phyloP scores from a whole-genome alignment of 2,329 filamentous ascomycete species.

The Bisporella sp. region DNA sequence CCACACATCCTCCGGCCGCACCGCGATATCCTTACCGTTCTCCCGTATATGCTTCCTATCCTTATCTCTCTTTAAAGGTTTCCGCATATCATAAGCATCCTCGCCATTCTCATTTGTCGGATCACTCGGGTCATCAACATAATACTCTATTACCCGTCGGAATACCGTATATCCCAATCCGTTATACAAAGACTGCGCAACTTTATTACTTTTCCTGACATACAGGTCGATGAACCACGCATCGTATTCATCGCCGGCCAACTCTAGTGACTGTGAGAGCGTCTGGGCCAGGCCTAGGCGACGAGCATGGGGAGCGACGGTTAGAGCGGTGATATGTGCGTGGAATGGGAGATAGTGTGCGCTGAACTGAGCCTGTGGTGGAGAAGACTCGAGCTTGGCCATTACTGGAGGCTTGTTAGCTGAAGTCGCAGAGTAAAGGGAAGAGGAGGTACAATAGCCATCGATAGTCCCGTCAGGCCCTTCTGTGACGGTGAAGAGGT shows the following conservation, averaged over 20 bases:
- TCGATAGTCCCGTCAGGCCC: conserved; percentile 82
- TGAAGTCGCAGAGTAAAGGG: neutral
- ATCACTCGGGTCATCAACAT: conserved; percentile 72
- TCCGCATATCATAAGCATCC: conserved; percentile 97
- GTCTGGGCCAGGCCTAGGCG: conserved; percentile 81
- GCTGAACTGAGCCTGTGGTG: conserved; percentile 65
- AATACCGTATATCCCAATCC: conserved; percentile 90
- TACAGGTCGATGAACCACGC: conserved; percentile 97
- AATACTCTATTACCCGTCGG: conserved; percentile 84
- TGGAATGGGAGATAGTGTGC: conserved; percentile 98
- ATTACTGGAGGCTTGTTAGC: conserved; percentile 57
- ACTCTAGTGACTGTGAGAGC: conserved; percentile 74
- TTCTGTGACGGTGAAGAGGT: conserved; percentile 87
- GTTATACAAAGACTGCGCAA: conserved; percentile 83
- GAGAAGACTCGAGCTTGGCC: conserved; percentile 90
- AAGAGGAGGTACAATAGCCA: conserved; percentile 51
- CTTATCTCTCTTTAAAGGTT: conserved; percentile 76
- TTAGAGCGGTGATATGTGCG: conserved; percentile 93
- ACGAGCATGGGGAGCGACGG: conserved; percentile 79
- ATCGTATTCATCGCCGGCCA: conserved; percentile 71
- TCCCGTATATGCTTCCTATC: conserved; percentile 69
- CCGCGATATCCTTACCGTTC: conserved; percentile 71
- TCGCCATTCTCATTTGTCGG: conserved; percentile 69
- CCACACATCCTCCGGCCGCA: conserved; percentile 83
- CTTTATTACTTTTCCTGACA: conserved; percentile 79